A percentile compares a stretch with the other conserved stretches of the same genome.
These are phyloP conservation scores for Huntiella bhutanensis DNA, from an alignment of 2,329 filamentous ascomycete species.

Conservation along the genomic window DNA sequence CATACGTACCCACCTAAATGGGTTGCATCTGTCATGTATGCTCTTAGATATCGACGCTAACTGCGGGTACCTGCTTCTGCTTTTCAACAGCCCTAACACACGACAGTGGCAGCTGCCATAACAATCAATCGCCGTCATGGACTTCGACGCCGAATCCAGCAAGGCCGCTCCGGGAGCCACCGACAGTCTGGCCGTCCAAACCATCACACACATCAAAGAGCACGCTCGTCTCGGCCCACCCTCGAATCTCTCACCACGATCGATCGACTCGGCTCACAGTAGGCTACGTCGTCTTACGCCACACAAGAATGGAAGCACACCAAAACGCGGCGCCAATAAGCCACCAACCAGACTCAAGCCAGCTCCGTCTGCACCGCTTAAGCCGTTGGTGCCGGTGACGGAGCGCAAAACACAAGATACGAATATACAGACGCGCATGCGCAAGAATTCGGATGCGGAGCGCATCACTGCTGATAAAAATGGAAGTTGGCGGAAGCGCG, in stretches of 20 bases:
- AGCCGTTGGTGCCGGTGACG: conserved; percentile 12
- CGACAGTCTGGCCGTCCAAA: not conserved
- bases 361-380: conserved; percentile 10
- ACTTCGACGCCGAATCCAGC: too few species aligned
- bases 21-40: too few species aligned
- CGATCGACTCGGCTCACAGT: conserved; percentile 9
- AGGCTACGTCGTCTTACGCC: conserved; percentile 6
- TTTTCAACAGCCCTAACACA: too few species aligned
- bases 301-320: not conserved
- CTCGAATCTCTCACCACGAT: conserved; percentile 3
- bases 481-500: conserved; percentile 33
- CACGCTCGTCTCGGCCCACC: conserved; percentile 1
- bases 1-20: not conserved
- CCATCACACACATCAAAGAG: conserved; percentile 5
- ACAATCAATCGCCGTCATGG: too few species aligned
- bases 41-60: too few species aligned
- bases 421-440: conserved; percentile 20
- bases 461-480: conserved; percentile 34
- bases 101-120: too few species aligned
- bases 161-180: too few species aligned
- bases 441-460: conserved; percentile 34
- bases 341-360: conserved; percentile 8
- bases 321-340: not conserved
- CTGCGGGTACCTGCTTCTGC: too few species aligned
- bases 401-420: conserved; percentile 27